Base-by-base conservation (phyloP, 441 rosid species). In the Biscutella laevigata region DNA sequence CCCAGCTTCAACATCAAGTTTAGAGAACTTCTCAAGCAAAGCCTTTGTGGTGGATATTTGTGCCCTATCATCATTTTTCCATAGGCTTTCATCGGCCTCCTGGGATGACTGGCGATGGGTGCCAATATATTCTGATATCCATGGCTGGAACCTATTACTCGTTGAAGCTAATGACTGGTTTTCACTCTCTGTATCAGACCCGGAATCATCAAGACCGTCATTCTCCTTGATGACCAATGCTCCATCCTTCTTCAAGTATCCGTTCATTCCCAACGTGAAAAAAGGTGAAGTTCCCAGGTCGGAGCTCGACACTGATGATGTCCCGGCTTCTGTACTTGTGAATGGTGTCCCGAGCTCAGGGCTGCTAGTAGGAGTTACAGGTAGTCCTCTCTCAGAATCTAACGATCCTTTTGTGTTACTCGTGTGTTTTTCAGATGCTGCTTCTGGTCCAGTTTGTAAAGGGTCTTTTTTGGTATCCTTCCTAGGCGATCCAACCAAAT, bases 301-400 rank as follows among this genome's bases (percentile, higher is more conserved):
- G 28, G 88, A 84, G 67, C 99, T 94, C 7, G 99, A 89, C 26
- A 86, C 86, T 17, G 99, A 94, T 20, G 97, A 89, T 45, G 96
- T 86, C 43, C 86, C 97, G 1, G 81, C 83, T 71, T 94, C 99
- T 27, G 97, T 92, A 27, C 78, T 70, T 53, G 97, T 81, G 38
- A 81, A 77, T n/a, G 96, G 85, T 39, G 99, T 86, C 68, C 96
- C 94, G 4, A 78, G 80, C 74, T 89, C 97, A 8, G 99, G 99
- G 77, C 97, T 89, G 48, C 95, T 86, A 4, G 84, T 80, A 45
- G 99, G 95, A 62, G 96, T 86, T 32, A 86, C 97, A 60, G 72
- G 80, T 2, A 86, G 91, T 42, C 90, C 97, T 59, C 81, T 64
- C 12, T 77, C 75, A 57, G 86, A 77, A 69, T 59, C 77, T 27